Evolutionary conservation across 352 stramenopile species (phyloP).

Genomic region (Poterioochromonas sp.): DNA sequence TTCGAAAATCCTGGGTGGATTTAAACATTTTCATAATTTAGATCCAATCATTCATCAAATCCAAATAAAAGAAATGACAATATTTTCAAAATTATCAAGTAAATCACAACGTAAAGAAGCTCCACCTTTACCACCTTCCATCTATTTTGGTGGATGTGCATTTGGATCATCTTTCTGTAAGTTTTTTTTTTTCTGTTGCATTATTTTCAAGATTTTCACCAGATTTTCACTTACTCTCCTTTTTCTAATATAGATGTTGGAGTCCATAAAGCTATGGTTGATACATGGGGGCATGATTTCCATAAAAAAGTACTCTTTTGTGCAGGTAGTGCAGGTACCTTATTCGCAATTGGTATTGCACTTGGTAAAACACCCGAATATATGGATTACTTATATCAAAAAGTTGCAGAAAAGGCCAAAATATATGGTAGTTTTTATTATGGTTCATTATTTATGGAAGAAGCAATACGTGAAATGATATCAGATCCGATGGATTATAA

Average conservation of each 20-base stretch:
- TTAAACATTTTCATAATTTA: no score
- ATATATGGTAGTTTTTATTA: not conserved
- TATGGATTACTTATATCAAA: slow-evolving; percentile 4
- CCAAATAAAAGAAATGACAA: no score
- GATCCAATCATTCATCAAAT: no score
- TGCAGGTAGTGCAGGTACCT: not conserved
- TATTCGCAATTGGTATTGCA: slow-evolving; percentile 26
- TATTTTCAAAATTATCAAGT: no score
- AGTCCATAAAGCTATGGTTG: slow-evolving; percentile 24
- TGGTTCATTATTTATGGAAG: not conserved
- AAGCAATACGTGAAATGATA: not conserved
- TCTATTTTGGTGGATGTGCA: slow-evolving; percentile 33
- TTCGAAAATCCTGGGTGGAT: no score
- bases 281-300: slow-evolving; percentile 20
- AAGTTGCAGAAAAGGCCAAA: not conserved
- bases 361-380: not conserved
- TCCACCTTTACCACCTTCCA: not conserved
- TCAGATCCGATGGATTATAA: slow-evolving; percentile 9
- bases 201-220: not conserved
- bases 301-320: slow-evolving; percentile 24
- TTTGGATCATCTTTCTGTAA: slow-evolving; percentile 29
- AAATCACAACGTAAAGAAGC: no score
- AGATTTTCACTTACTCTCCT: not conserved
- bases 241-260: slow-evolving; percentile 29
- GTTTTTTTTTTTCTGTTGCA: not conserved